Conservation (phyloP, 78 protist species). For the Polysphondylium violaceum region DNA sequence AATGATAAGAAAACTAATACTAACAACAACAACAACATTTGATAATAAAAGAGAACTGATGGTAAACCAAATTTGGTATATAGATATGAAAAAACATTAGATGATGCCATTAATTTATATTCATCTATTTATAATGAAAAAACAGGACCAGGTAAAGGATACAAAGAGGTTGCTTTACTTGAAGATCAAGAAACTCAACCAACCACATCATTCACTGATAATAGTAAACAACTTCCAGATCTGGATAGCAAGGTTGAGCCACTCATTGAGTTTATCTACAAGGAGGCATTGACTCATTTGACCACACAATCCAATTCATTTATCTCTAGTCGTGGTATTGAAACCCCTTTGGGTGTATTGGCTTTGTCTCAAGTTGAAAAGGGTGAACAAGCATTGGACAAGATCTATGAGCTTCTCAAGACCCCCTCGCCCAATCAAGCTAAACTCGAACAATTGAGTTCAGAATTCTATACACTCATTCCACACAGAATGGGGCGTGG, state of each 20-base stretch:
- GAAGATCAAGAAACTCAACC: neutral
- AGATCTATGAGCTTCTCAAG: constrained; percentile 23
- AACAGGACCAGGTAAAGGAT: constrained; percentile 47
- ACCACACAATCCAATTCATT: neutral
- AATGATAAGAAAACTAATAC: neutral
- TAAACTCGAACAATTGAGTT: neutral
- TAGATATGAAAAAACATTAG: constrained; percentile 13
- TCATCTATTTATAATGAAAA: constrained; percentile 45
- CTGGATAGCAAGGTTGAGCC: neutral
- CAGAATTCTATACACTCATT: constrained; percentile 58
- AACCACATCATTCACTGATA: neutral
- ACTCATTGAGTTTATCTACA: constrained; percentile 4
- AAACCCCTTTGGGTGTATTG: constrained; percentile 68
- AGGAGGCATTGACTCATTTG: constrained; percentile 57
- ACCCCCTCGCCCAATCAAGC: neutral
- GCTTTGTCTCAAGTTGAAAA: constrained; percentile 49
- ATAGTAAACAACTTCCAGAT: neutral
- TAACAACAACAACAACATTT: neutral
- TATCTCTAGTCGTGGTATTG: constrained; percentile 50
- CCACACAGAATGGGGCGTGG: constrained; percentile 66
- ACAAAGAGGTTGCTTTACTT: constrained; percentile 28
- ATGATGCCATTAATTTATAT: constrained; percentile 20
- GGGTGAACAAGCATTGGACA: neutral
- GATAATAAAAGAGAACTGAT: constrained; percentile 31
- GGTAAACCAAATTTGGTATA: constrained; percentile 47